phyloP scores from a whole-genome alignment of 2,329 filamentous ascomycete genomes.

The Verticillium alfalfae region DNA sequence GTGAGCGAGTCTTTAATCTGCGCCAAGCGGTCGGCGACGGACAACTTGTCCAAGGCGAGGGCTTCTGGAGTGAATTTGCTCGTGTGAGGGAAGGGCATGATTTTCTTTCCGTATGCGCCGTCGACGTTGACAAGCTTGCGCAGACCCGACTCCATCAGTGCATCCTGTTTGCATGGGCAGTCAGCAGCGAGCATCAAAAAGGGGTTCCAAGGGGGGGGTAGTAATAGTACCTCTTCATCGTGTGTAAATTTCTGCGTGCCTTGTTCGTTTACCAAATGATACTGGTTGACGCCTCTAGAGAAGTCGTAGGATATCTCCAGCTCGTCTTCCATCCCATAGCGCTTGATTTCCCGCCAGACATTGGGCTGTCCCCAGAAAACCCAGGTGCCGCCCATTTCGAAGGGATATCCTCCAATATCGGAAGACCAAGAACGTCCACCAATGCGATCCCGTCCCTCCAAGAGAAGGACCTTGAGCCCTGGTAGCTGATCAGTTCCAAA shows the following conservation, averaged over 20 bases:
- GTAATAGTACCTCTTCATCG: conserved; percentile 27
- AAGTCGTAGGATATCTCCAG: conserved; percentile 33
- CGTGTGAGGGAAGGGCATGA: conserved; percentile 34
- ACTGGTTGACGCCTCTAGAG: conserved; percentile 33
- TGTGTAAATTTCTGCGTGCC: conserved; percentile 28
- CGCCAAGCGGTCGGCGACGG: conserved; percentile 33
- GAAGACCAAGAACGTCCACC: conserved; percentile 41
- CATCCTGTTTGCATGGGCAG: conserved; percentile 12
- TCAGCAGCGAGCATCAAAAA: background rate
- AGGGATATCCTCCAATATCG: conserved; percentile 34
- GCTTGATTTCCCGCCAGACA: conserved; percentile 35
- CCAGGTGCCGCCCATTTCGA: conserved; percentile 46
- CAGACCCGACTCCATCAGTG: conserved; percentile 23
- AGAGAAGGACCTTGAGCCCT: conserved; percentile 32
- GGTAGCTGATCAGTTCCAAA: conserved; percentile 1
- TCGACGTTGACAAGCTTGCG: conserved; percentile 41
- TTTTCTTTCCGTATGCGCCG: conserved; percentile 25
- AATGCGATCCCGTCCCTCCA: conserved; percentile 42
- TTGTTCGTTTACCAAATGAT: conserved; percentile 24
- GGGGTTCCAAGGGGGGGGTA: background rate
- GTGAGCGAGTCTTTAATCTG: conserved; percentile 31
- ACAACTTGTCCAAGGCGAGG: conserved; percentile 30
- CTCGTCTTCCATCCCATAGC: conserved; percentile 37
- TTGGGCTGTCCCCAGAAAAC: conserved; percentile 38
- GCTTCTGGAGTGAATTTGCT: conserved; percentile 23